Base-by-base conservation (phyloP, 2,329 filamentous ascomycete genomes). In the Sordariomycetes sp. region DNA sequence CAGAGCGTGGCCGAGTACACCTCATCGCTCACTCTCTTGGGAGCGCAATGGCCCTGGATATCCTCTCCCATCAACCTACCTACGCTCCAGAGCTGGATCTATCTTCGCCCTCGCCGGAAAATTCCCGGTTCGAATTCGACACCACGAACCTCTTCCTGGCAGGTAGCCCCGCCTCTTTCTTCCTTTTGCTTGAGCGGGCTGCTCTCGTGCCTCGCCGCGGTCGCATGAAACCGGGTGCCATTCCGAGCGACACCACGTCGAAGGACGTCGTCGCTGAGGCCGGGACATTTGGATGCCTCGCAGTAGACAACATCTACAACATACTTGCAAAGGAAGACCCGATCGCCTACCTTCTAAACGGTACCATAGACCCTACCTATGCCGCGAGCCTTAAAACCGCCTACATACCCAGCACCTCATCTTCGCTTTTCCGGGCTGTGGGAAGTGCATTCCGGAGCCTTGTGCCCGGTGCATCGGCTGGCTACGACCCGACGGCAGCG, bases 301-400 rank as follows among this genome's bases (percentile, higher is more conserved):
- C 92, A 0, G 87, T 97, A 1, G 90, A 97, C 72, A 99, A 97
- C 67, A 80, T 99, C 58, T 99, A 97, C 76, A 99, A 99, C 65
- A 81, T 99, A 61, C 81, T 97, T 66, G 74, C 81, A 45, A 78
- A 76, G 60, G 79, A 84, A 63, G 81, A 83, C 63, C 80, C 94
- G 1, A 95, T 99, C 58, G 89, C 91, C 1, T 97, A 96, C 68
- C 80, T 92, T 17, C 81, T 97, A 59, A 99, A 96, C 64, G 90
- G 91, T 24, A 86, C 91, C 3, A 85, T 97, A 50, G 94, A 99
- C 67, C 81, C 83, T 4, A 76, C 78, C 24, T 96, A 96, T 64
- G 86, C 91, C 0, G 76, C 83, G 8, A 84, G 84, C 55, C 77
- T 99, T 52, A 90, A 86, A 69, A 79, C 80, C 22, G 89, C 90